Conservation (phyloP, 805 yeast genomes). For the Candida silvatica region DNA sequence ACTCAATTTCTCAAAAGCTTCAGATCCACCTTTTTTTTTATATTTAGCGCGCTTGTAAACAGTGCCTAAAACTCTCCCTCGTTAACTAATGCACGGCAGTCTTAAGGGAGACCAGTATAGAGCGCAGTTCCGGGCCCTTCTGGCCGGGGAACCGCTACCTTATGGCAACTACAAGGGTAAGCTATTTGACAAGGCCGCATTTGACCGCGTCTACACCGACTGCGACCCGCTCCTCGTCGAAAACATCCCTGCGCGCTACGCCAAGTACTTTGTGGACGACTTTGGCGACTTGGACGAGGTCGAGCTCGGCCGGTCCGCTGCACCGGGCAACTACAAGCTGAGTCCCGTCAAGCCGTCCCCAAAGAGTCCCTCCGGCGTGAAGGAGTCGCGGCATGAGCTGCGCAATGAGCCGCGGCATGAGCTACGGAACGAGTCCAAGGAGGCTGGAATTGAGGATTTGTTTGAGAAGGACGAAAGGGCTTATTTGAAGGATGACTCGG, state of each 20-base stretch:
- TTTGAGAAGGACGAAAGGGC: too few relatives aligned
- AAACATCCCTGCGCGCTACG: conserved; percentile 20
- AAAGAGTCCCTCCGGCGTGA: conserved; percentile 4
- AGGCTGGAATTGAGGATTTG: too few relatives aligned
- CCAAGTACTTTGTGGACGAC: conserved; percentile 12
- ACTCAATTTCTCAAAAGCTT: too few relatives aligned
- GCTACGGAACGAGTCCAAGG: too few relatives aligned
- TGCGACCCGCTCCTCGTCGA: conserved; percentile 21
- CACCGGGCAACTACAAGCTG: conserved; percentile 12
- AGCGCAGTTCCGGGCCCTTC: conserved; percentile 20
- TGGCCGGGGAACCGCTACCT: conserved; percentile 18
- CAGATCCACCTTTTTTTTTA: conserved; percentile 4
- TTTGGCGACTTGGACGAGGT: conserved; percentile 13
- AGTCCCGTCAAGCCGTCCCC: conserved; percentile 16
- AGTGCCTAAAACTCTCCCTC: too few relatives aligned
- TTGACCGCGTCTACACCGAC: conserved; percentile 18
- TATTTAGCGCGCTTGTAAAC: background rate
- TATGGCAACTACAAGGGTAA: conserved; percentile 23
- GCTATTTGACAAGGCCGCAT: conserved; percentile 13
- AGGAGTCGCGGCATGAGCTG: conserved; percentile 19
- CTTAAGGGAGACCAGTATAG: conserved; percentile 22
- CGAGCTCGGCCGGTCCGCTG: conserved; percentile 20
- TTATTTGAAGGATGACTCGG: too few relatives aligned
- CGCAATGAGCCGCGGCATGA: background rate
- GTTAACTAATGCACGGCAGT: too few relatives aligned